Evolutionary conservation across 2,329 filamentous ascomycete genomes (phyloP).

Genomic region (Cladosporium sp.): DNA sequence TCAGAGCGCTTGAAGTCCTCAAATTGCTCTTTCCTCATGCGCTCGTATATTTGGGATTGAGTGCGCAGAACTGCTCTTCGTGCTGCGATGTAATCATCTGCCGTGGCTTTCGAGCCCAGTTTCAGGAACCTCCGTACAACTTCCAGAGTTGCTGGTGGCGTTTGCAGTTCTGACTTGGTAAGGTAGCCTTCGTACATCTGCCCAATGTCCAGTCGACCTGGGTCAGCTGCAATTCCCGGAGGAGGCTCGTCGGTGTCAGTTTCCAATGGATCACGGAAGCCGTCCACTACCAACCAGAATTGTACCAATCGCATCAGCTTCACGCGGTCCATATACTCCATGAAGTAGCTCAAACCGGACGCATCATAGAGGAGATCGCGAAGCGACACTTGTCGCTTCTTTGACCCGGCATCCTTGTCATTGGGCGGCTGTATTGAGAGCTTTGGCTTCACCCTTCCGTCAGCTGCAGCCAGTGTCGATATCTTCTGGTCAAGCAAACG

Average conservation of each 20-base stretch:
- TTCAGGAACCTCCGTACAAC: constrained; percentile 74
- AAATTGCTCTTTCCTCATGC: constrained; percentile 77
- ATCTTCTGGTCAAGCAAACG: constrained; percentile 86
- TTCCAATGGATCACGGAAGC: constrained; percentile 89
- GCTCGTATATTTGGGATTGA: constrained; percentile 77
- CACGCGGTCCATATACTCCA: constrained; percentile 98
- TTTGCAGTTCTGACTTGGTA: constrained; percentile 73
- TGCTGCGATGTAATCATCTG: constrained; percentile 77
- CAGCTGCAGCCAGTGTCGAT: constrained; percentile 68
- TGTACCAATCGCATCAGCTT: constrained; percentile 84
- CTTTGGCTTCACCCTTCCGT: constrained; percentile 39
- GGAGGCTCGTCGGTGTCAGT: constrained; percentile 69
- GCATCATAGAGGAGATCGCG: constrained; percentile 85
- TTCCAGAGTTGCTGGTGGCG: constrained; percentile 64
- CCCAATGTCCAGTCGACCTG: constrained; percentile 80
- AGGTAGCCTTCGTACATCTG: constrained; percentile 92
- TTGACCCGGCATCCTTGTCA: constrained; percentile 47
- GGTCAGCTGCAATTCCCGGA: constrained; percentile 54
- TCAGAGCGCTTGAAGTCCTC: constrained; percentile 88
- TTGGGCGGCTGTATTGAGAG: constrained; percentile 36
- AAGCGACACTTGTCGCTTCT: constrained; percentile 70
- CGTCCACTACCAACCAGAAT: constrained; percentile 97
- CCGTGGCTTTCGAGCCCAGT: constrained; percentile 70
- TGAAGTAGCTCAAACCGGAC: constrained; percentile 92
- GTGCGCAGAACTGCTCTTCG: constrained; percentile 75